phyloP scores from a whole-genome alignment of 208 protist genomes.

The Leishmania tropica region DNA sequence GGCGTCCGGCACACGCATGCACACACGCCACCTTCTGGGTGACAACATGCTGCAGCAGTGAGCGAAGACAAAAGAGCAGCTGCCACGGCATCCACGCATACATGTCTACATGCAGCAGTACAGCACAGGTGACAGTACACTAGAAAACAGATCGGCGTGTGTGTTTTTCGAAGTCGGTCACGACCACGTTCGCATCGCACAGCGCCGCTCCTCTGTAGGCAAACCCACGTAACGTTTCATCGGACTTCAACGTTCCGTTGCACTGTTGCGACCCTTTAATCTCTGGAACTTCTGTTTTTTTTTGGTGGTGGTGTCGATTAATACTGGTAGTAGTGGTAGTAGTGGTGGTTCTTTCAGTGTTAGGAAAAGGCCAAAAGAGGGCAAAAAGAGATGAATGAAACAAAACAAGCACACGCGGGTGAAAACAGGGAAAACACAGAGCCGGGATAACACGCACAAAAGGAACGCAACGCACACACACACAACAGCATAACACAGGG shows the following conservation, averaged over 20 bases:
- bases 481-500: neutral
- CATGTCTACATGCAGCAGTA: neutral
- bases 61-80: neutral
- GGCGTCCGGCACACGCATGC: neutral
- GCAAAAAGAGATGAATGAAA: neutral
- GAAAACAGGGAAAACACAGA: neutral
- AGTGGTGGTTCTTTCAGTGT: neutral
- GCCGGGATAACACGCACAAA: neutral
- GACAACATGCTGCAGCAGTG: neutral
- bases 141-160: neutral
- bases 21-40: neutral
- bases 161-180: too few species aligned
- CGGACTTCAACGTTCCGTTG: neutral
- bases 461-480: neutral
- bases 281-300: neutral
- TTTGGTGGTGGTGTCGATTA: neutral
- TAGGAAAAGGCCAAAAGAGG: neutral
- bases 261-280: neutral
- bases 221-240: neutral
- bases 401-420: slow-evolving; percentile 2
- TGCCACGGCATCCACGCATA: neutral
- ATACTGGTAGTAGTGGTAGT: slow-evolving; percentile 1
- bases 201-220: neutral
- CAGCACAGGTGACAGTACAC: neutral
- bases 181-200: neutral